Percentiles rank a stretch among this genome's conserved stretches.
Conservation (phyloP, 1,139 yeast species). For the Nakaseomyces nivariensis region DNA sequence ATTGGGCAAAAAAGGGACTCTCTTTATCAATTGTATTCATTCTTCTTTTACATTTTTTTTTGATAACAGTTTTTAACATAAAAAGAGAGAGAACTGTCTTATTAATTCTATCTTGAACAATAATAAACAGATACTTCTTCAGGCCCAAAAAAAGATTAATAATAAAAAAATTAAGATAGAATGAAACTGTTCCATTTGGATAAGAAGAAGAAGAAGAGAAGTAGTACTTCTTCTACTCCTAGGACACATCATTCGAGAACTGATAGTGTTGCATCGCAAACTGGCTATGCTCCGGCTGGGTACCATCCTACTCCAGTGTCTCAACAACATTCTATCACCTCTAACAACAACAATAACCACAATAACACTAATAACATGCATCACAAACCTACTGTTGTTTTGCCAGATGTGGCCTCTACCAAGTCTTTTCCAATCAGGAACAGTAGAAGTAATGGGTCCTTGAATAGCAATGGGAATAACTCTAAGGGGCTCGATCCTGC, state of each 20-base stretch:
- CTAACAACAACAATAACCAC: background rate
- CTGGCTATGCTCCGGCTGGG: background rate
- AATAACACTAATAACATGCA: background rate
- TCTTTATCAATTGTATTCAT: too few relatives aligned
- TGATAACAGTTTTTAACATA: too few relatives aligned
- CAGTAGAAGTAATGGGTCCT: background rate
- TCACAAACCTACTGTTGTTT: background rate
- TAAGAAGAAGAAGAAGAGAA: conserved; percentile 2
- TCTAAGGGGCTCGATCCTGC: conserved; percentile 1
- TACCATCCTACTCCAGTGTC: background rate
- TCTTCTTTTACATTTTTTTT: too few relatives aligned
- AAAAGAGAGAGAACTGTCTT: too few relatives aligned
- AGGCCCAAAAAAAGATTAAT: background rate
- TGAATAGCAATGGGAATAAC: conserved; percentile 1
- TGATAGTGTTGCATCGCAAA: background rate
- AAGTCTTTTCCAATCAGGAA: background rate
- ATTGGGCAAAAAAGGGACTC: too few relatives aligned
- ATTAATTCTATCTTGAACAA: too few relatives aligned
- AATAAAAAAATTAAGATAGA: background rate
- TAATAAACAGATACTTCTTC: too few relatives aligned
- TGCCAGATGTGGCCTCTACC: background rate
- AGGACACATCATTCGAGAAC: background rate
- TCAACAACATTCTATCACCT: background rate
- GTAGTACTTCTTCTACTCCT: background rate
- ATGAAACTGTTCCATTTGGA: conserved; percentile 1